A percentile compares a stretch with the other conserved stretches of the same genome.
Evolutionary conservation across 2,329 filamentous ascomycete species (phyloP).

Genomic region (Colletotrichum orchidophilum): DNA sequence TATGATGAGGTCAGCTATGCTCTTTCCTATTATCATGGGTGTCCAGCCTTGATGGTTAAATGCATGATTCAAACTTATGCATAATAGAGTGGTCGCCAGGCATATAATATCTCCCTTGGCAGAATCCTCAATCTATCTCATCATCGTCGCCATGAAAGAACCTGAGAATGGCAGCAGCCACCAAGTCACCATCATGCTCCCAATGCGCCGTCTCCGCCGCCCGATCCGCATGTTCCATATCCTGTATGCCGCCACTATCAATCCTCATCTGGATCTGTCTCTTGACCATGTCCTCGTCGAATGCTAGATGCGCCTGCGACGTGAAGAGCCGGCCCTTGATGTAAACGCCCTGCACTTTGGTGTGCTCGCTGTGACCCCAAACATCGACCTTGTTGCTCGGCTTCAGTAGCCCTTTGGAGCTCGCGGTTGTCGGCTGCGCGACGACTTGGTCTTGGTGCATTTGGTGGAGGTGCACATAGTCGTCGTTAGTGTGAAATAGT

Average conservation of each 20-base stretch:
- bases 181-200: constrained; percentile 75
- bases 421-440: constrained; percentile 64
- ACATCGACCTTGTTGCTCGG: constrained; percentile 55
- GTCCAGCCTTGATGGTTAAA: no score
- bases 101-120: no score
- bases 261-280: constrained; percentile 70
- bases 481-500: constrained; percentile 68
- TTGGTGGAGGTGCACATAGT: constrained; percentile 71
- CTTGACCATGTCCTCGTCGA: constrained; percentile 73
- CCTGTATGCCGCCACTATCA: constrained; percentile 68
- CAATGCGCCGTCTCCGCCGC: constrained; percentile 69
- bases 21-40: no score
- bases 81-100: no score
- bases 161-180: constrained; percentile 73
- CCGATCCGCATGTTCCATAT: constrained; percentile 68
- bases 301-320: constrained; percentile 84
- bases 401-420: constrained; percentile 47
- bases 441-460: constrained; percentile 83
- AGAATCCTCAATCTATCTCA: constrained; percentile 40
- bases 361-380: constrained; percentile 72
- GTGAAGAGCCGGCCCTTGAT: constrained; percentile 71
- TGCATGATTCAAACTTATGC: no score
- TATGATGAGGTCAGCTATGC: no score
- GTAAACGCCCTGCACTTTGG: constrained; percentile 80
- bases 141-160: constrained; percentile 61